Conservation (phyloP, 768 basidiomycete genomes). For the Pulveroboletus ravenelii region DNA sequence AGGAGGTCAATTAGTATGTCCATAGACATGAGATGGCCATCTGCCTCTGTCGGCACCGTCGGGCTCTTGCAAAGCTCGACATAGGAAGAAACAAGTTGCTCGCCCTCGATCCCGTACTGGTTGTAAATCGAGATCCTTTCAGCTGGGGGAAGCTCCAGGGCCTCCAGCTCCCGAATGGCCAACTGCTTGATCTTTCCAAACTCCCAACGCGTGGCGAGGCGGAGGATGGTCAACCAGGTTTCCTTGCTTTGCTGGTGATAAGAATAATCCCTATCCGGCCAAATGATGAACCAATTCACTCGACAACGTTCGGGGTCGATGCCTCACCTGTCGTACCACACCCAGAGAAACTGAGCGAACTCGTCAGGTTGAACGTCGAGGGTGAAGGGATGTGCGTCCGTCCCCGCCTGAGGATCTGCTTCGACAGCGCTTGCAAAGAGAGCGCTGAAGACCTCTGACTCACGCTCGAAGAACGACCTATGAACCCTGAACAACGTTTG, state of each 20-base stretch:
- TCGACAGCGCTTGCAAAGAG: slow-evolving; percentile 31
- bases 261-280: slow-evolving; percentile 43
- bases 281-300: not conserved
- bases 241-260: slow-evolving; percentile 45
- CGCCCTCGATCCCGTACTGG: slow-evolving; percentile 43
- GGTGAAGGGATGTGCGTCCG: slow-evolving; percentile 39
- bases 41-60: slow-evolving; percentile 45
- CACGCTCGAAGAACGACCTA: slow-evolving; percentile 53
- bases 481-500: slow-evolving; percentile 50
- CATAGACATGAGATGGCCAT: slow-evolving; percentile 51
- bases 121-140: slow-evolving; percentile 58
- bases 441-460: slow-evolving; percentile 43
- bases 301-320: not conserved
- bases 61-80: slow-evolving; percentile 50
- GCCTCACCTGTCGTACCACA: slow-evolving; percentile 53
- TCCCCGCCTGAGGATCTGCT: slow-evolving; percentile 27
- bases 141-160: slow-evolving; percentile 41
- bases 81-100: slow-evolving; percentile 50
- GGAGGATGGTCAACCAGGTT: slow-evolving; percentile 53
- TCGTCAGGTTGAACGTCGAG: slow-evolving; percentile 41
- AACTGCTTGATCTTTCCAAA: slow-evolving; percentile 49
- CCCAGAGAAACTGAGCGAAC: slow-evolving; percentile 50
- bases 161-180: slow-evolving; percentile 53
- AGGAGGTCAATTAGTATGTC: slow-evolving; percentile 52
- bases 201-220: slow-evolving; percentile 50